Evolutionary conservation across 306 rosid species (phyloP), one percentile per base, ranked within the genome.

Genomic region (Rosa multiflora): DNA sequence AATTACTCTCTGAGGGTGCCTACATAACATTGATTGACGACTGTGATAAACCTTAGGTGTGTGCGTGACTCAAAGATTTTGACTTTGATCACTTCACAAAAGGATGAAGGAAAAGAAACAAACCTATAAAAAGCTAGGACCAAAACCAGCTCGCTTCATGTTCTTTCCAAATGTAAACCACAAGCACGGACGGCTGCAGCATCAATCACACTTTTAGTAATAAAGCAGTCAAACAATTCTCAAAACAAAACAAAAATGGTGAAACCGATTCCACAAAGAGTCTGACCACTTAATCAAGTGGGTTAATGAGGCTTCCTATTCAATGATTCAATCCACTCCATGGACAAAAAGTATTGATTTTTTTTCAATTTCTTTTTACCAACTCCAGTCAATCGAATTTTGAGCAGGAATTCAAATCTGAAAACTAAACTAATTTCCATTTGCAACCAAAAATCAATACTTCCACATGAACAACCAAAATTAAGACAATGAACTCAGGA

Each of bases 161-260:
- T 96, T 96, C 92, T 96, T 91, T 85, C 98, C 99, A 63, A 90
- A 96, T 80, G 94, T 89, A 80, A 90, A 89, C 87, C 96, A 96
- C 10, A 90, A 89, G 88, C 96, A 96, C 10, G 99, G 99, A 85
- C 98, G 93, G 81, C 98, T 93, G 94, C 88, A 89, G 78, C 69
- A 85, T 51, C 52, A 86, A 53, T 35, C 76, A 39, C 69, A 43
- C 69, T 40, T 56, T 58, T 42, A 26, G 52, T 21, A 8, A 35
- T 5, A 43, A 13, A 39, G 4, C 14, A 71, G 55, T 46, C 61
- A 59, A 83, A 74, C 10, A 17, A 61, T 59, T 59, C 56, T 42
- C 10, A 21, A 52, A 29, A 29, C 29, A 29, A 29, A 7, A 53
- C 23, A 20, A 37, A 56, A 40, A 13, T 4, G 6, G 2, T 1